Conservation (phyloP, 2,329 filamentous ascomycete genomes). For the Coniochaeta pulveracea region DNA sequence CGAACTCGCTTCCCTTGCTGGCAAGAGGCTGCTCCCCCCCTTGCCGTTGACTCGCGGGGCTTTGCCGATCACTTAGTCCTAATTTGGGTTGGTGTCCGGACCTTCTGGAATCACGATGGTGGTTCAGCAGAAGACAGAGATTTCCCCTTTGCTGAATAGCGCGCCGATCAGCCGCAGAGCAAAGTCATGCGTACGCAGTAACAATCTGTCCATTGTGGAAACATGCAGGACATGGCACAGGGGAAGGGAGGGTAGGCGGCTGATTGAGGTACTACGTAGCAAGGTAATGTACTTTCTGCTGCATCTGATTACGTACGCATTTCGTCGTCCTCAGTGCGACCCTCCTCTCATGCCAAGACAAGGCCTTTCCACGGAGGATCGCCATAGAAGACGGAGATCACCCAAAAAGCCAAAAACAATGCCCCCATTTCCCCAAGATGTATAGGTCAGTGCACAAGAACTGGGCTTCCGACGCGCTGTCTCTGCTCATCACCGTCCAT, state of each 20-base stretch:
- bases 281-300: background rate
- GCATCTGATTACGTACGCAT: background rate
- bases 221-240: background rate
- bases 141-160: background rate
- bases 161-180: too few relatives aligned
- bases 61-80: background rate
- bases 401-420: background rate
- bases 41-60: constrained; percentile 1
- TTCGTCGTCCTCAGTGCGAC: background rate
- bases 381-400: constrained; percentile 5
- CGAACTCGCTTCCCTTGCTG: too few relatives aligned
- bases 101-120: too few relatives aligned
- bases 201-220: too few relatives aligned
- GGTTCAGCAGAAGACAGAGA: background rate
- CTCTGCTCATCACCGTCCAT: background rate
- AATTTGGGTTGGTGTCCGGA: background rate
- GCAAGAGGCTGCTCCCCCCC: too few relatives aligned
- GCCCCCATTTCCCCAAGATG: background rate
- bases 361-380: background rate
- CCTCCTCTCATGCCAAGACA: background rate
- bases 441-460: background rate
- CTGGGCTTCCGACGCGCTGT: background rate
- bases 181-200: too few relatives aligned
- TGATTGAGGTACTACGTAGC: background rate
- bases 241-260: background rate